A percentile compares a stretch with the other conserved stretches of the same genome.
phyloP scores from a whole-genome alignment of 2,329 filamentous ascomycete species.

The Chalaropsis ovoidea region DNA sequence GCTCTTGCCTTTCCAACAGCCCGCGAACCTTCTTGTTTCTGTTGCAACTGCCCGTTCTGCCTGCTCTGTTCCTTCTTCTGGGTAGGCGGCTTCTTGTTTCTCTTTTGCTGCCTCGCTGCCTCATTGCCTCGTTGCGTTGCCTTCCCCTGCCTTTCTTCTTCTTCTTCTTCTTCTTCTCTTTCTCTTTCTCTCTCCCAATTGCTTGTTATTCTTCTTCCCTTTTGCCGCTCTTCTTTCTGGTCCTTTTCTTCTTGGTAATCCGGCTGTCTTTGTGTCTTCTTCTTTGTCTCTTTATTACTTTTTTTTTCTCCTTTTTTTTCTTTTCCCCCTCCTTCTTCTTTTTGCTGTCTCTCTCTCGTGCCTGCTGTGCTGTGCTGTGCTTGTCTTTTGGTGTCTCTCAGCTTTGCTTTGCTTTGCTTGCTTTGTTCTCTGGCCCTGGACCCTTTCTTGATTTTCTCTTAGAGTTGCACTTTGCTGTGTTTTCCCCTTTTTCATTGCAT shows the following conservation, averaged over 20 bases:
- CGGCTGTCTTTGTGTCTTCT: not conserved
- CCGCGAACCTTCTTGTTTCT: slow-evolving; percentile 17
- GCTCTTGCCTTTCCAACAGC: slow-evolving; percentile 1
- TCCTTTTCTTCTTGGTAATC: not conserved
- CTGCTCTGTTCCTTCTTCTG: not conserved
- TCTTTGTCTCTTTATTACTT: not conserved
- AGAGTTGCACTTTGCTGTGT: not conserved
- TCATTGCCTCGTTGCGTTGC: too few species aligned
- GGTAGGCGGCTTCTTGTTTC: not conserved
- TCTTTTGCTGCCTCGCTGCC: not conserved
- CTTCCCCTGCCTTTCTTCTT: not conserved
- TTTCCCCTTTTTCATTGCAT: slow-evolving; percentile 15
- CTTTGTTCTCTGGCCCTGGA: not conserved
- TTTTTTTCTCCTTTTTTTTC: not conserved
- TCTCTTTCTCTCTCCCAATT: not conserved
- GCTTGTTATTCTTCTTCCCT: slow-evolving; percentile 1
- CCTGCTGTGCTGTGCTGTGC: not conserved
- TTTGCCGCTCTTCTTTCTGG: not conserved
- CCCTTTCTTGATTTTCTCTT: slow-evolving; percentile 3
- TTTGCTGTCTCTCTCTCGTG: not conserved
- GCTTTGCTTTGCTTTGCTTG: not conserved
- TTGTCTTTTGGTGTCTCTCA: not conserved
- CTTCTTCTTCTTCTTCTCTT: not conserved
- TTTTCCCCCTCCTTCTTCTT: not conserved
- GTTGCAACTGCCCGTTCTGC: slow-evolving; percentile 6